Base-by-base conservation (phyloP, 208 protist species). In the Crithidia bombi region DNA sequence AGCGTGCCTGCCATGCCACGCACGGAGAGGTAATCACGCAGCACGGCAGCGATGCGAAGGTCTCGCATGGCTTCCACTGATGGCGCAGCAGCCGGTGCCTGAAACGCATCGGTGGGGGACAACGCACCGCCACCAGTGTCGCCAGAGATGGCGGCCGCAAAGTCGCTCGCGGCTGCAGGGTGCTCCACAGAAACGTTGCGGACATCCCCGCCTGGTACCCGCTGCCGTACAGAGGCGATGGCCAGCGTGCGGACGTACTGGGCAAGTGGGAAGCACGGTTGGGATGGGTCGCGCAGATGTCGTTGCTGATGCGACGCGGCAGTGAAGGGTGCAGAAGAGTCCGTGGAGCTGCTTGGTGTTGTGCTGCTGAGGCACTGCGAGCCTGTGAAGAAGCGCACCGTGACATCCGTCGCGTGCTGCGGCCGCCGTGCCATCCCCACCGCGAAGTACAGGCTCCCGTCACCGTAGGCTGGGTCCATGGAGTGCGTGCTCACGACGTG, bases 391-490 rank as follows among this genome's bases (percentile, higher is more conserved):
- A 94, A 81, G 25, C 80, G 70, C 33, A 92, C 82, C 73, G 70
- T 65, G 78, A 61, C 30, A 55, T 73, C 64, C 80, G 47, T 47
- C 10, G 51, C 14, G 67, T 70, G 39, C 58, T 63, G 61, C 49
- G 69, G 69, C 21, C 61, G 77, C 11, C 82, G 78, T 62, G 87
- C 78, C 19, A 94, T 57, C 35, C 89, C 89, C 2, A 94, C 52
- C 1, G 83, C 86, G 23, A 89, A 83, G 65, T 83, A 90, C 62
- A 84, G 85, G 19, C 73, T 63, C 14, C 47, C 63, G 12, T 77
- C 66, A 23, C 69, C 35, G 36, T 35, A 21, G 15, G 58, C 43
- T 14, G 78, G 52, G 39, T 70, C 57, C 15, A 81, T 65, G 3
- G 84, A 57, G 25, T 61, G 47, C n/a, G 55, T 65, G 28, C 61